A percentile compares a stretch with the other conserved stretches of the same genome.
Conservation (phyloP, 345 rosid genomes). For the Turnera subulata region DNA sequence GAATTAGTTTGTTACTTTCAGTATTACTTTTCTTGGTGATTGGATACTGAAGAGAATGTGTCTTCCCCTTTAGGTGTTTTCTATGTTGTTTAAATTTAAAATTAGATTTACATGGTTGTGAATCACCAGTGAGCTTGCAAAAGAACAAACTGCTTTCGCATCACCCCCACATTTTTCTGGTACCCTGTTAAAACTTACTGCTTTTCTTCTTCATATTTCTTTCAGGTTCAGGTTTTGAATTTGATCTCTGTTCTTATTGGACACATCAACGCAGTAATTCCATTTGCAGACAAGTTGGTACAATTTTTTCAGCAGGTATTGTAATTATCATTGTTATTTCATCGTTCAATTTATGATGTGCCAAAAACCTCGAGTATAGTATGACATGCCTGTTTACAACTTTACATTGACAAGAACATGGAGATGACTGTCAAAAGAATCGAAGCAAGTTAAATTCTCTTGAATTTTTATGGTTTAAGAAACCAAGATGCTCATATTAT, state of each 20-base stretch:
- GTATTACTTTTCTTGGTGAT: no score
- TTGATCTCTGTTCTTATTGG: slow-evolving; percentile 83
- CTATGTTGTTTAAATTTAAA: no score
- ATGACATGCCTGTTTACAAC: not conserved
- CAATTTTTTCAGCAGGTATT: slow-evolving; percentile 82
- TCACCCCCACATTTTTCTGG: no score
- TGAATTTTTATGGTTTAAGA: not conserved
- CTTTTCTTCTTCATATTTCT: slow-evolving; percentile 9
- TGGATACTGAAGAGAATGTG: no score
- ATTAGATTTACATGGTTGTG: no score
- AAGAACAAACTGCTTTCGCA: no score
- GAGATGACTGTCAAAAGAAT: not conserved
- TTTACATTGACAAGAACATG: not conserved
- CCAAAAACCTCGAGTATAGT: not conserved
- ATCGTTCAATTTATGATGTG: no score
- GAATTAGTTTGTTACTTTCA: no score
- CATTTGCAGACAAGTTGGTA: slow-evolving; percentile 70
- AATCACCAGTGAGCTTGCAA: no score
- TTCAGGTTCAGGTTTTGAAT: slow-evolving; percentile 94
- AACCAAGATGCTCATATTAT: not conserved
- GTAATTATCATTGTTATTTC: slow-evolving; percentile 1
- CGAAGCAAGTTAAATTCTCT: no score
- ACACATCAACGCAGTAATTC: slow-evolving; percentile 66
- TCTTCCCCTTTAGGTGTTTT: no score
- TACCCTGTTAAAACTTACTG: not conserved